Evolutionary conservation across 1,139 yeast genomes (phyloP).

Genomic region (Lizanozyma gosingica): DNA sequence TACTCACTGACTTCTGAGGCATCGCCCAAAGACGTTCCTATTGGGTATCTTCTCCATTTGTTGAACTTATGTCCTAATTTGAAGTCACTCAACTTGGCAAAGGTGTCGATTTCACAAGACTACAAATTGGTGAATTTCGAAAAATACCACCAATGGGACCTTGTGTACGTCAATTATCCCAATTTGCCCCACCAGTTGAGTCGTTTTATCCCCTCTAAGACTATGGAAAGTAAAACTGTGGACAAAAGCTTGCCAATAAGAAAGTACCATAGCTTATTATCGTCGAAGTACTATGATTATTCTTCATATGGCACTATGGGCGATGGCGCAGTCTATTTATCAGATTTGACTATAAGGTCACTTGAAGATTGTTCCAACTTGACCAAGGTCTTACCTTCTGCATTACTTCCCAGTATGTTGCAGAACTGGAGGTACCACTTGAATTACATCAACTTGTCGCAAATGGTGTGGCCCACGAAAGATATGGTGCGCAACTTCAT

Average conservation of each 20-base stretch:
- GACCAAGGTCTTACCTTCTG: background rate
- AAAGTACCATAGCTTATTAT: slow-evolving; percentile 27
- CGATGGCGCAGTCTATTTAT: slow-evolving; percentile 32
- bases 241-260: slow-evolving; percentile 11
- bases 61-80: slow-evolving; percentile 53
- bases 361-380: slow-evolving; percentile 15
- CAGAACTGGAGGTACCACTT: slow-evolving; percentile 10
- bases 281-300: background rate
- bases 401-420: slow-evolving; percentile 16
- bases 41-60: slow-evolving; percentile 57
- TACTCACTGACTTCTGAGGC: background rate
- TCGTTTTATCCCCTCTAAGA: background rate
- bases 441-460: slow-evolving; percentile 25
- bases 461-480: slow-evolving; percentile 39
- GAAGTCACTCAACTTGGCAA: slow-evolving; percentile 40
- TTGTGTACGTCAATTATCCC: background rate
- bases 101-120: slow-evolving; percentile 49
- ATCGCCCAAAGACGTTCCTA: slow-evolving; percentile 50
- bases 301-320: slow-evolving; percentile 20
- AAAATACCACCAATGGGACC: slow-evolving; percentile 5
- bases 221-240: background rate
- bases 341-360: slow-evolving; percentile 35
- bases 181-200: background rate
- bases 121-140: slow-evolving; percentile 34
- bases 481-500: slow-evolving; percentile 21